Evolutionary conservation across 768 basidiomycete genomes (phyloP), one percentile per base, ranked within the genome.

Genomic region (Scleroderma citrinum): DNA sequence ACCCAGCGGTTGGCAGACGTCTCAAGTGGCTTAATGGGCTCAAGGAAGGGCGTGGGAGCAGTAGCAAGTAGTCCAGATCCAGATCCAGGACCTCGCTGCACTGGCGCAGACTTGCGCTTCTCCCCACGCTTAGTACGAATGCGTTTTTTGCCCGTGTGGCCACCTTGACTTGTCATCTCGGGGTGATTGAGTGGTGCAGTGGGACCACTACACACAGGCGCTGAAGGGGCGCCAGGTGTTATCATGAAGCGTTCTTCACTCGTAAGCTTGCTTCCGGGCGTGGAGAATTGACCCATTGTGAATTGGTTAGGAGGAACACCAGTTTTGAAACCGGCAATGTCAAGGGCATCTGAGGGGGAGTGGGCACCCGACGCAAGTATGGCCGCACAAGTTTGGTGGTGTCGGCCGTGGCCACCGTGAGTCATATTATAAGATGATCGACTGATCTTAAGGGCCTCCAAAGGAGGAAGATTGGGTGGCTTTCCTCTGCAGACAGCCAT

Each of bases 401-500:
- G 78, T 11, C 82, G 78, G 30, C 82, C 81, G 24, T 85, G 86
- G 30, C 82, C 76, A 47, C 80, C 77, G 48, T 87, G 83, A 44
- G 69, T 66, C 67, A 85, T 77, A 5, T 60, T 54, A 61, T 75
- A 71, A 43, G 71, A 51, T 43, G 71, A 52, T 59, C 82, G 76
- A 58, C 93, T 92, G 46, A 97, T 81, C 47, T 95, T 94, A 59
- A 98, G 85, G 10, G 86, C 85, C 56, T 92, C 92, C 47, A 97
- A 78, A 52, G 91, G 82, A 35, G 92, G 92, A 23, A 97, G 83
- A 48, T 79, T 76, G 46, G 90, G 92, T 3, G 96, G 95, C 68
- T 93, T 94, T 71, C 96, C 95, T 67, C 82, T 89, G 76, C 96
- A 99, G 52, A 95, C 70, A 20, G 72, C 70, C 89, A 96, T 93